Evolutionary conservation across 495 filamentous ascomycete species (phyloP), one percentile per base, ranked within the genome.

Genomic region (Lophium mytilinum): DNA sequence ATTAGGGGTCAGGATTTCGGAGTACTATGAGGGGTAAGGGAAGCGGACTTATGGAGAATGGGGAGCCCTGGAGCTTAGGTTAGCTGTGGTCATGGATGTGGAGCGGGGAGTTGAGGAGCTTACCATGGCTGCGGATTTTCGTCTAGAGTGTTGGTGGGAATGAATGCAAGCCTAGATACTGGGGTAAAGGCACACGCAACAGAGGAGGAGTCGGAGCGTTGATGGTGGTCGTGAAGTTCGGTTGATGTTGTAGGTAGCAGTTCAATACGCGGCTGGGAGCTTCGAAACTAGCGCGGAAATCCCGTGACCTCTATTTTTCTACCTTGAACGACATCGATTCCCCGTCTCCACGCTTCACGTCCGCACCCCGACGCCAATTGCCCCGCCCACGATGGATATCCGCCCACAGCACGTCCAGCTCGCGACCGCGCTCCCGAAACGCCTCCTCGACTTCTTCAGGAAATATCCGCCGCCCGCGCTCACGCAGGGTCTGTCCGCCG

Each of bases 381-480:
- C 24, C 24, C 24, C 24, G 24, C 49, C 18, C 41, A 15, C 37
- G 15, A 48, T 48, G 45, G 21, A 30, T 10, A 14, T 49, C 21
- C 33, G 50, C 15, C 12, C 59, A 63, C 52, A 72, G 48, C 80
- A 78, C 64, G 70, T 87, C 56, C 69, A 76, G 54, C 77, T 90
- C 53, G 87, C 85, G 30, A 75, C 80, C 66, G 69, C 78, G 37
- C 79, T 91, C 15, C 93, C 90, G 14, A 71, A 77, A 17, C 83
- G 84, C 15, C 80, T 98, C n/a, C 80, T 80, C 56, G 83, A 83
- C 58, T 96, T 98, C 80, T 89, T 98, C 71, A 83, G 86, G 37
- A 83, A 86, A 57, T 96, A 90, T 66, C 93, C 92, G 21, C 90
- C 92, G 30, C 68, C 68, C 54, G 69, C 75, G 43, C 75, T 83